A percentile compares a stretch with the other conserved stretches of the same genome.
Evolutionary conservation across 2,329 filamentous ascomycete species (phyloP).

Genomic region (Cercospora berteroae): DNA sequence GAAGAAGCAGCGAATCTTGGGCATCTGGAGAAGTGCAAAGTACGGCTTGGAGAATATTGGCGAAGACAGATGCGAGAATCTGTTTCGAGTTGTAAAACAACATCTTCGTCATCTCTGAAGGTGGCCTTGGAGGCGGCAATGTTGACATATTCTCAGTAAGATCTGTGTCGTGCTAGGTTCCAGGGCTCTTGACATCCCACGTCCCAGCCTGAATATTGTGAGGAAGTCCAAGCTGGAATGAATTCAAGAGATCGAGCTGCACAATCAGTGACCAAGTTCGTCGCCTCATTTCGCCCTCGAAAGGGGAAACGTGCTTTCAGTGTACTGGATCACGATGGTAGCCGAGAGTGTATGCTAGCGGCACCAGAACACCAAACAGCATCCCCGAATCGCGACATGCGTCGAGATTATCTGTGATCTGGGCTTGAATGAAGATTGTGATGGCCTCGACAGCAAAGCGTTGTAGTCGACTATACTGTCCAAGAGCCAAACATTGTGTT

Average conservation of each 20-base stretch:
- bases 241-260: constrained; percentile 45
- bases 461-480: constrained; percentile 12
- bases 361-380: constrained; percentile 14
- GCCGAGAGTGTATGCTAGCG: constrained; percentile 34
- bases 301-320: constrained; percentile 28
- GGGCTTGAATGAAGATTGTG: constrained; percentile 15
- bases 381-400: constrained; percentile 13
- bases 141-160: constrained; percentile 35
- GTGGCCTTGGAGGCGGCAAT: constrained; percentile 37
- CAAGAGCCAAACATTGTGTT: constrained; percentile 18
- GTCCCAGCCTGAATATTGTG: constrained; percentile 44
- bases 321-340: constrained; percentile 43
- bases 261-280: constrained; percentile 43
- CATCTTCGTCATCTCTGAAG: constrained; percentile 27
- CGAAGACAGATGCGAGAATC: constrained; percentile 36
- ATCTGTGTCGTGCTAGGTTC: constrained; percentile 45
- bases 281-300: constrained; percentile 46
- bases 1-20: constrained; percentile 22
- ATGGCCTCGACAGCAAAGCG: constrained; percentile 19
- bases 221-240: constrained; percentile 47
- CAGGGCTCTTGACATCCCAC: constrained; percentile 43
- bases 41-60: constrained; percentile 35
- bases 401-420: constrained; percentile 14
- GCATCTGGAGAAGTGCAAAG: constrained; percentile 26
- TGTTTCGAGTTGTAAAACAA: constrained; percentile 37